Evolutionary conservation across 164 flowering plant species (phyloP), one percentile per base, ranked within the genome.

Genomic region (Tinospora cordifolia): DNA sequence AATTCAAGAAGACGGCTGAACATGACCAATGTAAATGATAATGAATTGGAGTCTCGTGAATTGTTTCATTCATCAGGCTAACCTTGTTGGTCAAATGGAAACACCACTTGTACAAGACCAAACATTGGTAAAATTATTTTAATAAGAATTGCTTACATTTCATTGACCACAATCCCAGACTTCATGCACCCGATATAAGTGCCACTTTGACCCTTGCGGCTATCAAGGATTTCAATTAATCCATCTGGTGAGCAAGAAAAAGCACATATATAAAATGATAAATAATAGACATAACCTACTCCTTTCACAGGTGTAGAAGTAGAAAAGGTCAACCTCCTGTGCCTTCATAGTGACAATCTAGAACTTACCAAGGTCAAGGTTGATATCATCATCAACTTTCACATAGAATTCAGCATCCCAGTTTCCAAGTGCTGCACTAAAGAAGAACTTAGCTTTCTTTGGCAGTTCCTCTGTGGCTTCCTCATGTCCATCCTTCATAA

Each of bases 341-440:
- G 3, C 46, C 19, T 17, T 51, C 21, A 15, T 22, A 51, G 19
- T 51, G 19, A n/a, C 22, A 51, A 51, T 17, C 15, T 25, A n/a
- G 58, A 63, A 49, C 54, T 71, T 85, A 95, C 99, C 98, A 71
- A 92, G 87, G 75, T 91, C 85, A 69, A 92, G 82, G 73, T 82
- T 82, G 72, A 92, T 81, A 70, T 79, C 83, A 71, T 95, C 96
- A 82, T 92, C 96, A 75, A 91, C 93, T 83, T 95, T 95, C 11
- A 95, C 92, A 81, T 92, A 95, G 80, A 90, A 95, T 4, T 95
- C 95, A 49, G 99, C 97, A 83, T 95, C 91, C 99, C 99, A 95
- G 34, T 76, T 87, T 82, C 88, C 93, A 72, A 95, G 86, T 25
- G 99, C 99, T 64, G 94, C 77, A 72, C 90, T 85, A 79, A 92